Evolutionary conservation across 2,329 filamentous ascomycete genomes (phyloP), one percentile per base, ranked within the genome.

Genomic region (Penicillium sp.): DNA sequence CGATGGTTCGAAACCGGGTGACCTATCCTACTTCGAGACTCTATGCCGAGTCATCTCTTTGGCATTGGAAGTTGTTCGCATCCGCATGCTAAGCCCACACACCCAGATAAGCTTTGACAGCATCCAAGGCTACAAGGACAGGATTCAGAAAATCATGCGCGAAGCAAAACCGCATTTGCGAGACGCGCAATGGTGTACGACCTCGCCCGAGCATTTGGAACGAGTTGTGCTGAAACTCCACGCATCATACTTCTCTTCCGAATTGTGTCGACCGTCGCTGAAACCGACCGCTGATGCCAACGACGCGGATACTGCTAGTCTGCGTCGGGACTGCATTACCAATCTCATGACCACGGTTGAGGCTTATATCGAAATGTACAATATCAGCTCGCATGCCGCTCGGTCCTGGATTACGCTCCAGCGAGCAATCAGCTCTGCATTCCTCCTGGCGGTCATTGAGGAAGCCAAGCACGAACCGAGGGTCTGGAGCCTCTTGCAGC

Each of bases 181-280:
- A 56, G 84, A 87, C 57, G 80, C 47, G 54, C 79, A 65, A 66
- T 79, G 70, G 53, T 81, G 79, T 60, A 61, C 70, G 3, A 71
- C 64, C 2, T 59, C 74, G 3, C 77, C 72, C 3, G 81, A 87
- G 61, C 84, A 85, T 60, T 72, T 87, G 2, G 83, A 88, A 69
- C 82, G 86, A 60, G 83, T 85, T 71, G 84, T 83, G 0, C 69
- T 87, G 4, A 86, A 86, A 66, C 73, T 88, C 4, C 85, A 88
- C 68, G 82, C 83, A 19, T 86, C 84, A 7, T 88, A 87, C 70
- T 82, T 86, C 59, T 82, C 82, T 22, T 87, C 85, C 4, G 85
- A 87, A 72, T 81, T 87, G 35, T 87, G 83, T 67, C 81, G 85
- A 35, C 84, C 85, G 36, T 83, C 85, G 24, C 80, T 88, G 66